phyloP scores from a whole-genome alignment of 1,284 basidiomycete species.

The Trichosporon faecale region DNA sequence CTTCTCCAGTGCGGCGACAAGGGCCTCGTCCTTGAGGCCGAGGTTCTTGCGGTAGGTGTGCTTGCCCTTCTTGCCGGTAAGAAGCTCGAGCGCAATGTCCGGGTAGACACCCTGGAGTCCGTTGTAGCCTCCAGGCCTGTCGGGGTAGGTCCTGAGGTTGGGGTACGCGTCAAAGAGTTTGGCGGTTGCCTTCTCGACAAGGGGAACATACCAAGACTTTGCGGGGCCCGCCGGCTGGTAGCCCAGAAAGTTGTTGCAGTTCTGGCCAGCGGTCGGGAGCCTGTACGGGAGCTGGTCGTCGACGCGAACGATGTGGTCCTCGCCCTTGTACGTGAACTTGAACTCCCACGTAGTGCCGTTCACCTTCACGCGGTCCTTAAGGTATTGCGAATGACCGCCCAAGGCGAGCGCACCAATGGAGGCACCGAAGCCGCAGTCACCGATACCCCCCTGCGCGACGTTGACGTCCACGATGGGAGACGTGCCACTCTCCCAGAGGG shows the following conservation, averaged over 20 bases:
- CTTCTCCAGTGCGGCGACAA: neutral
- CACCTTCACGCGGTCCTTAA: neutral
- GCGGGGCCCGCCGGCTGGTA: constrained; percentile 12
- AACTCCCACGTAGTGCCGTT: constrained; percentile 1
- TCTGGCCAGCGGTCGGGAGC: neutral
- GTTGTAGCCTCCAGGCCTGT: constrained; percentile 11
- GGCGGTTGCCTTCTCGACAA: constrained; percentile 22
- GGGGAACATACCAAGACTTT: constrained; percentile 13
- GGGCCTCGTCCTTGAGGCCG: neutral
- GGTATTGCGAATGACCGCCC: neutral
- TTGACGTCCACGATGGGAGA: neutral
- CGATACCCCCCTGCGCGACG: constrained; percentile 19
- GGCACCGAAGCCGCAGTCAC: constrained; percentile 22
- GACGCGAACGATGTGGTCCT: constrained; percentile 9
- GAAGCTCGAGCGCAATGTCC: neutral
- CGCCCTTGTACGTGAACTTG: neutral
- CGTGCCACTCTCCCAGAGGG: neutral
- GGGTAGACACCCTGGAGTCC: constrained; percentile 10
- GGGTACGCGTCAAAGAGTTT: constrained; percentile 15
- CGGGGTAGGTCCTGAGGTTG: neutral
- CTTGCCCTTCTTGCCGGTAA: constrained; percentile 12
- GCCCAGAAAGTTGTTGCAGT: constrained; percentile 10
- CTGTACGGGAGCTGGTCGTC: constrained; percentile 19
- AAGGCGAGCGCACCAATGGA: constrained; percentile 13
- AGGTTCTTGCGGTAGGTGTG: neutral